Percentiles rank a stretch among this genome's conserved stretches.
phyloP scores from a whole-genome alignment of 179 eudicot species.

The Sideroxylon spinosum region DNA sequence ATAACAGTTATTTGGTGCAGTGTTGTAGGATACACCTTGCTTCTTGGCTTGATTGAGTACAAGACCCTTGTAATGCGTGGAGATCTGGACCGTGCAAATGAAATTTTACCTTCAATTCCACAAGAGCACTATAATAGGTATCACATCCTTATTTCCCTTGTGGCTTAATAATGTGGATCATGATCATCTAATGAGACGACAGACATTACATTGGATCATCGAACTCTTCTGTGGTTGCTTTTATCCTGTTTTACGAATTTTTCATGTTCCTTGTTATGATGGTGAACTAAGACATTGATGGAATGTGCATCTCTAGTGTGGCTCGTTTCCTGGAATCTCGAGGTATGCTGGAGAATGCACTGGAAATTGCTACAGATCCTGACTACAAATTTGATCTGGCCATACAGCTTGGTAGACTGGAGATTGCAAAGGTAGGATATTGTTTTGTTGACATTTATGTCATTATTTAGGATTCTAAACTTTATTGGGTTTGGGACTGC shows the following conservation, averaged over 20 bases:
- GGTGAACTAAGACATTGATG: conserved; percentile 1
- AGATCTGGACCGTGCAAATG: conserved; percentile 64
- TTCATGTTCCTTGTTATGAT: not conserved
- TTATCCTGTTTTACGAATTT: not conserved
- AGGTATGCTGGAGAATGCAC: conserved; percentile 72
- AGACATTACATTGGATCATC: not conserved
- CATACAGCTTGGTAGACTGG: conserved; percentile 33
- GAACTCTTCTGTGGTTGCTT: too few relatives aligned
- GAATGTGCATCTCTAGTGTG: conserved; percentile 39
- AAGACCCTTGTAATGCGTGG: conserved; percentile 93
- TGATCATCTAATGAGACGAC: not conserved
- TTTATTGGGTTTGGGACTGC: not conserved
- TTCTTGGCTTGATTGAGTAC: conserved; percentile 76
- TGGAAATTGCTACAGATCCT: conserved; percentile 84
- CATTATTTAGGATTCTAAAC: too few relatives aligned
- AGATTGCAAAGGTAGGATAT: conserved; percentile 26
- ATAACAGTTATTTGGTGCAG: conserved; percentile 29
- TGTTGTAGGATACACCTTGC: conserved; percentile 76
- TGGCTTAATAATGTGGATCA: not conserved
- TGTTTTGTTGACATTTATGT: not conserved
- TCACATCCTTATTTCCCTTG: not conserved
- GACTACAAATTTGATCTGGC: conserved; percentile 48
- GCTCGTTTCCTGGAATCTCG: conserved; percentile 84
- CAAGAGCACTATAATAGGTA: conserved; percentile 81
- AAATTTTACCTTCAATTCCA: conserved; percentile 68